These are phyloP conservation scores for Xylaria sp. DNA, from an alignment of 2,329 filamentous ascomycete genomes.

Conservation along the genomic window DNA sequence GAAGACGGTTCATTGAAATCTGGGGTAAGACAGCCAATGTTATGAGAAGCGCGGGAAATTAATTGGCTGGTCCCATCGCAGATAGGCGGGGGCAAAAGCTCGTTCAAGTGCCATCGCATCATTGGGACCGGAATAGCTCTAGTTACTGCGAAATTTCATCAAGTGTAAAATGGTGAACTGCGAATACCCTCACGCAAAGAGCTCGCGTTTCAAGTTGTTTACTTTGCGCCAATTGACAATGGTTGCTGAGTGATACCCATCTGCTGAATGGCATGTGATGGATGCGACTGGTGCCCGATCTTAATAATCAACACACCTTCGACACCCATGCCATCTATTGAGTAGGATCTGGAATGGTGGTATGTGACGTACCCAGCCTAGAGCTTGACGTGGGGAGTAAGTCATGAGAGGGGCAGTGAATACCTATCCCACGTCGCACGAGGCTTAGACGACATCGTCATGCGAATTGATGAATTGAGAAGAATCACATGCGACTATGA, in stretches of 20 bases:
- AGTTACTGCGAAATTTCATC: neutral
- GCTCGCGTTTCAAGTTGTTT: neutral
- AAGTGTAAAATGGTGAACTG: neutral
- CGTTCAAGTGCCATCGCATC: slow-evolving; percentile 4
- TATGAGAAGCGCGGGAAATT: slow-evolving; percentile 16
- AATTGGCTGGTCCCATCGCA: slow-evolving; percentile 13
- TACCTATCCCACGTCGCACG: slow-evolving; percentile 7
- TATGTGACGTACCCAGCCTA: neutral
- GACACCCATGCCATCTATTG: neutral
- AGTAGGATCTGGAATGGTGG: too few relatives aligned
- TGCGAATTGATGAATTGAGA: slow-evolving; percentile 16
- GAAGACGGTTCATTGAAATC: slow-evolving; percentile 12
- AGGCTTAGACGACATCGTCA: slow-evolving; percentile 13
- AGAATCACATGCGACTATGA: neutral
- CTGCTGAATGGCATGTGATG: neutral
- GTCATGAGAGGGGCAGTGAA: slow-evolving; percentile 4
- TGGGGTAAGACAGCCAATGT: slow-evolving; percentile 6
- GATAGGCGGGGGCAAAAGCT: neutral
- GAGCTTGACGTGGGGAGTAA: neutral
- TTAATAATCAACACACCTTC: neutral
- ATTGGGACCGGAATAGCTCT: neutral
- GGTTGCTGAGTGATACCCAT: neutral
- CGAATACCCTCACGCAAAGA: neutral
- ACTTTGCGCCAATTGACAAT: neutral
- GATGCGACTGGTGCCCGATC: neutral